phyloP scores from a whole-genome alignment of 2,329 filamentous ascomycete genomes.

The Penicillium janthinellum region DNA sequence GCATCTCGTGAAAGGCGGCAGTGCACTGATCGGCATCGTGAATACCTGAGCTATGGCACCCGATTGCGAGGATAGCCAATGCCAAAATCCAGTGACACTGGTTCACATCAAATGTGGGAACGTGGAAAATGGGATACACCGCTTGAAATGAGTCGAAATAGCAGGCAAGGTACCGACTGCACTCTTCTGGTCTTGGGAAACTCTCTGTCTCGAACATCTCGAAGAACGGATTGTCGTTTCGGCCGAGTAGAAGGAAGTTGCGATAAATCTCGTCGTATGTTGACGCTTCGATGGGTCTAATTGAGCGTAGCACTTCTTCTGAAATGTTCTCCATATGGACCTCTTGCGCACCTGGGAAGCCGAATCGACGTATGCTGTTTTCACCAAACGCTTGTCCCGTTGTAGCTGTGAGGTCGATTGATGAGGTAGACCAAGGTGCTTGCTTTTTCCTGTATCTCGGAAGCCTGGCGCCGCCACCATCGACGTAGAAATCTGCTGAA shows the following conservation, averaged over 20 bases:
- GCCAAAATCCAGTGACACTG: constrained; percentile 44
- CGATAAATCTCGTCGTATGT: constrained; percentile 34
- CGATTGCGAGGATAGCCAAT: constrained; percentile 44
- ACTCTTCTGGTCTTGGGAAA: constrained; percentile 31
- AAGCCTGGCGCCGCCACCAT: constrained; percentile 29
- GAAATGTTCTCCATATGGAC: constrained; percentile 18
- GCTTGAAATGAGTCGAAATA: constrained; percentile 45
- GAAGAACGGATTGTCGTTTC: constrained; percentile 33
- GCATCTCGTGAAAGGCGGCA: constrained; percentile 45
- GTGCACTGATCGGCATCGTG: constrained; percentile 32
- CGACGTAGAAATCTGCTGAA: constrained; percentile 32
- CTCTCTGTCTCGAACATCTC: constrained; percentile 32
- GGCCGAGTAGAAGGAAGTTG: constrained; percentile 37
- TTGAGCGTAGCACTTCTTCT: constrained; percentile 12
- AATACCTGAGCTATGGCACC: constrained; percentile 39
- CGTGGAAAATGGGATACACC: constrained; percentile 46
- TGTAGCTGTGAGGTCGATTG: constrained; percentile 12
- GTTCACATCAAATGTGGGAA: constrained; percentile 40
- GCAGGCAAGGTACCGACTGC: constrained; percentile 36
- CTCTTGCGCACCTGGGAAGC: constrained; percentile 29
- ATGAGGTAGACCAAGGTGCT: constrained; percentile 17
- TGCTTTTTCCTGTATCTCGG: constrained; percentile 31
- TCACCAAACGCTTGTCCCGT: constrained; percentile 15
- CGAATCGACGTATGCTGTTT: constrained; percentile 19
- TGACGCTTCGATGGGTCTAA: constrained; percentile 24